Evolutionary conservation across 192 early-diverging fungal species (phyloP).

Genomic region (Spinellus fusiger): DNA sequence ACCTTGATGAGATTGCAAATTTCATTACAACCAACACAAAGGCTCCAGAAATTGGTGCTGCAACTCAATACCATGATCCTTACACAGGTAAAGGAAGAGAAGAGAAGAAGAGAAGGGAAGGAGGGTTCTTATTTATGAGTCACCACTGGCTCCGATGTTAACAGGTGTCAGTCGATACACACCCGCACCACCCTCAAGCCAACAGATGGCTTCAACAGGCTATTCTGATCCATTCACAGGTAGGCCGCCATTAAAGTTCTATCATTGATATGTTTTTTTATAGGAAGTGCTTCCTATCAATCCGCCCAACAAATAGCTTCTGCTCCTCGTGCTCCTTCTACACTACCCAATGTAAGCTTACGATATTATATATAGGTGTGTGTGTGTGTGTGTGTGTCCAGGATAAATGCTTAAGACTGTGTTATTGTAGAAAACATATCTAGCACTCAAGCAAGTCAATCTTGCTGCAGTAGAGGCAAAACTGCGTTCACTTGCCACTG

Average conservation of each 20-base stretch:
- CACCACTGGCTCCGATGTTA: slow-evolving; percentile 3
- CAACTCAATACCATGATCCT: slow-evolving; percentile 39
- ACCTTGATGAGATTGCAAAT: slow-evolving; percentile 88
- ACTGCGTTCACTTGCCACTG: slow-evolving; percentile 61
- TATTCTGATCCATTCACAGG: slow-evolving; percentile 66
- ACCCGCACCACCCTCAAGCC: slow-evolving; percentile 25
- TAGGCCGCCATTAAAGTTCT: too few relatives aligned
- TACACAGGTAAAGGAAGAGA: slow-evolving; percentile 36
- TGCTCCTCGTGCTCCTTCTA: too few relatives aligned
- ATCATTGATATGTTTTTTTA: too few relatives aligned
- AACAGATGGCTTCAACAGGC: slow-evolving; percentile 9
- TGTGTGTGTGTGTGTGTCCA: not conserved
- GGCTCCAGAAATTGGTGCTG: slow-evolving; percentile 48
- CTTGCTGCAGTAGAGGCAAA: slow-evolving; percentile 68
- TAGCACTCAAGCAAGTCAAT: slow-evolving; percentile 70
- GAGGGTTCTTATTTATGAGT: too few relatives aligned
- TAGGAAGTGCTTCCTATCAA: too few relatives aligned
- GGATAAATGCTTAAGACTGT: not conserved
- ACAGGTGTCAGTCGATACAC: slow-evolving; percentile 58
- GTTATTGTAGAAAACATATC: slow-evolving; percentile 34
- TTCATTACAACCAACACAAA: slow-evolving; percentile 89
- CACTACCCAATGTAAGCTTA: too few relatives aligned
- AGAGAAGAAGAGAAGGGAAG: too few relatives aligned
- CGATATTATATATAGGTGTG: slow-evolving; percentile 16
- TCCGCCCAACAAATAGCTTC: too few relatives aligned